Evolutionary conservation across 2,329 filamentous ascomycete species (phyloP), one percentile per base, ranked within the genome.

Genomic region (Aspergillus brasiliensis): DNA sequence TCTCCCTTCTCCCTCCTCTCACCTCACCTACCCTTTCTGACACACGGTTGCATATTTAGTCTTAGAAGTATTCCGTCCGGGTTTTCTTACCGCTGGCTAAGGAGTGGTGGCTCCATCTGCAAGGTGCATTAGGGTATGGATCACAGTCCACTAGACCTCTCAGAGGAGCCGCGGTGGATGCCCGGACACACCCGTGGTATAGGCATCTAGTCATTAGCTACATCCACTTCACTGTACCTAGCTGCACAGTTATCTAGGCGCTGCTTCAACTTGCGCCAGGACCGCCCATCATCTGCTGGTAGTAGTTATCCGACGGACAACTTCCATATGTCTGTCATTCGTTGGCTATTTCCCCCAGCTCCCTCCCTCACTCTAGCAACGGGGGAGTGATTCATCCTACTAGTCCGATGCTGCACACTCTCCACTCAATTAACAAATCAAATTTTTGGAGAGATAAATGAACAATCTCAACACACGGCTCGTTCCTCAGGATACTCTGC

Each of bases 401-500:
- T 46, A 11, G 52, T 55, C 13, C 38, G 42, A 31, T 13, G 38
- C 40, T 23, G 57, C 27, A 19, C 40, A 3, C 31, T 34, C 31
- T 13, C 31, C 31, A 13, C 31, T 34, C 11, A 11, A 34, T 15
- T 34, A 34, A 15, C 31, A 34, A 34, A 34, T 34, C 4, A 11
- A 34, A 34, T 34, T 5, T 11, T 34, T 34, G 31, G 31, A 15
- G 31, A 34, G 31, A 34, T 15, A 34, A 34, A 13, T 34, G 40
- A 44, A 44, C 11, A 34, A 34, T 11, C 17, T 17, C 40, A 17
- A 21, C n/a, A 61, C 59, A 58, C 56, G 59, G 59, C 59, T 57
- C 40, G 57, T 57, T 60, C 46, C 53, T 59, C 57, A 51, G 53
- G 48, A 59, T 42, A 52, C 48, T 37, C 53, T 53, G 31, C 28